Evolutionary conservation across 192 early-diverging fungal species (phyloP).

Genomic region (Phycomyces nitens): DNA sequence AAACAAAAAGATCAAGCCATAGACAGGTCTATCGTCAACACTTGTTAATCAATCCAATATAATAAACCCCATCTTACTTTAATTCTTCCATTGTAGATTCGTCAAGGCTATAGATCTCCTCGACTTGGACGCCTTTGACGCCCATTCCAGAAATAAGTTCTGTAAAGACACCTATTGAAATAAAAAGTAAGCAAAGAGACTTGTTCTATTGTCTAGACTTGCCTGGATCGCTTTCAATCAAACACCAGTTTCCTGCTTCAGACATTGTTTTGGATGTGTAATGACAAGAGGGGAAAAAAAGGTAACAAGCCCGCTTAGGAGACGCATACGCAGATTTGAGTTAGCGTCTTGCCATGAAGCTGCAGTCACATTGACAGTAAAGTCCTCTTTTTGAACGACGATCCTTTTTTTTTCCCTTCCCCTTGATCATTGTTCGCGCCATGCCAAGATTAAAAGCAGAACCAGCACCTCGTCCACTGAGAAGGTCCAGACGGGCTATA

Average conservation of each 20-base stretch:
- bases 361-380: background rate
- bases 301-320: background rate
- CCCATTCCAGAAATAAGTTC: constrained; percentile 77
- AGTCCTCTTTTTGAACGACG: too few species aligned
- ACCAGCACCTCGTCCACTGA: too few species aligned
- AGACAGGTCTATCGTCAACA: constrained; percentile 48
- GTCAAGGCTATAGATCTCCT: constrained; percentile 78
- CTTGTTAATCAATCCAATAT: background rate
- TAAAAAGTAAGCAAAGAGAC: background rate
- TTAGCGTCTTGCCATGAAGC: background rate
- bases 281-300: background rate
- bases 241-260: constrained; percentile 76
- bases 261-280: constrained; percentile 26
- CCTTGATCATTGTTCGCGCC: too few species aligned
- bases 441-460: too few species aligned
- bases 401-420: too few species aligned
- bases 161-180: constrained; percentile 67
- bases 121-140: constrained; percentile 67
- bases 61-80: constrained; percentile 41
- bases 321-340: background rate
- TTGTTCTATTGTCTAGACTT: background rate
- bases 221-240: constrained; percentile 87
- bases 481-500: too few species aligned
- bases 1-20: constrained; percentile 83
- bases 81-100: constrained; percentile 53